Evolutionary conservation across 1,139 yeast genomes (phyloP).

Genomic region (Candida mesenterica): DNA sequence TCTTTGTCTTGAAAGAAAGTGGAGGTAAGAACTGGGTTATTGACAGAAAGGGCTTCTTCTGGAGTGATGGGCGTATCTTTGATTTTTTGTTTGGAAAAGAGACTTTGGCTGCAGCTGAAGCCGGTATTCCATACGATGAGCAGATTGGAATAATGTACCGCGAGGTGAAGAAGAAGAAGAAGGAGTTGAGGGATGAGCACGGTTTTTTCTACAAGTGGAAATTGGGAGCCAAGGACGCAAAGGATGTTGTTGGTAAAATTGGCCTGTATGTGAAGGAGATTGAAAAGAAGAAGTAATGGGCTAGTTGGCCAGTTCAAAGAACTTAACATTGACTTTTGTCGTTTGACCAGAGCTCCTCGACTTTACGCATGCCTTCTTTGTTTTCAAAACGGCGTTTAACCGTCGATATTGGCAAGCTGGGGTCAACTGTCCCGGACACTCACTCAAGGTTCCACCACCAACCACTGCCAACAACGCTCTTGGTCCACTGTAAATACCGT

Average conservation of each 20-base stretch:
- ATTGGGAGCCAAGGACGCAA: slow-evolving; percentile 35
- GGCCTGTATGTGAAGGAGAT: slow-evolving; percentile 14
- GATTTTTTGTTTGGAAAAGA: slow-evolving; percentile 81
- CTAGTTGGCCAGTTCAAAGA: too few relatives aligned
- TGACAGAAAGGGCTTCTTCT: slow-evolving; percentile 77
- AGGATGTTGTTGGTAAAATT: slow-evolving; percentile 29
- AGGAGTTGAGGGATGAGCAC: slow-evolving; percentile 37
- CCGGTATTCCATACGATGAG: slow-evolving; percentile 68
- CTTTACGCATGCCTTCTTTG: too few relatives aligned
- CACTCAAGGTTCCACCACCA: too few relatives aligned
- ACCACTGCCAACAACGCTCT: too few relatives aligned
- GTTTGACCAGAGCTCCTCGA: too few relatives aligned
- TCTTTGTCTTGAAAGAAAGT: slow-evolving; percentile 64
- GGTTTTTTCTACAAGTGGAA: slow-evolving; percentile 44
- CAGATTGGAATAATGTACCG: slow-evolving; percentile 43
- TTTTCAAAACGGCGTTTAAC: too few relatives aligned
- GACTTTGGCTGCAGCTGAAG: slow-evolving; percentile 70
- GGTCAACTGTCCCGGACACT: too few relatives aligned
- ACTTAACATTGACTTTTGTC: too few relatives aligned
- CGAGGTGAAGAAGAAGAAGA: slow-evolving; percentile 39
- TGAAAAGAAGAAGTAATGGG: slow-evolving; percentile 5
- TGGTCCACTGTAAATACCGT: neutral
- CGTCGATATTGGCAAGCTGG: too few relatives aligned
- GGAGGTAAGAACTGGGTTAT: slow-evolving; percentile 67
- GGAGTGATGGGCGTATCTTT: slow-evolving; percentile 89